A percentile compares a stretch with the other conserved stretches of the same genome.
Evolutionary conservation across 495 filamentous ascomycete species (phyloP).

Genomic region (Letharia lupina): DNA sequence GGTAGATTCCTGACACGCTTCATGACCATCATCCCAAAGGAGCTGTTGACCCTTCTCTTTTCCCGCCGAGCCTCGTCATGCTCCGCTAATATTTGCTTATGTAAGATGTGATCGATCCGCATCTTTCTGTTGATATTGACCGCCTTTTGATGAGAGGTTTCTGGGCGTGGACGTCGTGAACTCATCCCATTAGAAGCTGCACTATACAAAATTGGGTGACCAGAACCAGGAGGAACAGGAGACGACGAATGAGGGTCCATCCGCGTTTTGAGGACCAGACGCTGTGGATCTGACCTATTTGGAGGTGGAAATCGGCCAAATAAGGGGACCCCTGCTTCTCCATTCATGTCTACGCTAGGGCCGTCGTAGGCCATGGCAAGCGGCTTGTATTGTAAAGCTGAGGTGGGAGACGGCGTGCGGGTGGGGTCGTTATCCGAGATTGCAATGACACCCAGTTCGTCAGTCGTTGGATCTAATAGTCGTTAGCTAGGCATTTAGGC

Average conservation of each 20-base stretch:
- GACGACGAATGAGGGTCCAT: constrained; percentile 42
- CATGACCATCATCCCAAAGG: constrained; percentile 57
- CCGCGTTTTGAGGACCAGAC: constrained; percentile 43
- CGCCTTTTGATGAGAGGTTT: constrained; percentile 88
- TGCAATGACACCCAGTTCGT: constrained; percentile 17
- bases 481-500: not conserved
- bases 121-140: constrained; percentile 83
- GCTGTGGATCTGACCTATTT: constrained; percentile 23
- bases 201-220: constrained; percentile 43
- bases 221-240: constrained; percentile 42
- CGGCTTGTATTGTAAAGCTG: constrained; percentile 14
- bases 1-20: constrained; percentile 57
- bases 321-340: constrained; percentile 31
- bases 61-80: constrained; percentile 53
- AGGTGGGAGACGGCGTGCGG: constrained; percentile 21
- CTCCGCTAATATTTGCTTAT: constrained; percentile 57
- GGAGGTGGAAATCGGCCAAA: constrained; percentile 29
- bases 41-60: constrained; percentile 51
- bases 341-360: constrained; percentile 15
- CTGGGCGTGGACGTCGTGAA: constrained; percentile 62
- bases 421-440: constrained; percentile 22
- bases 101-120: constrained; percentile 78
- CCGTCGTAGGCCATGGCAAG: constrained; percentile 36
- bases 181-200: constrained; percentile 27
- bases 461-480: constrained; percentile 13